Conservation (phyloP, 2,329 filamentous ascomycete species). For the Penicillium italicum region DNA sequence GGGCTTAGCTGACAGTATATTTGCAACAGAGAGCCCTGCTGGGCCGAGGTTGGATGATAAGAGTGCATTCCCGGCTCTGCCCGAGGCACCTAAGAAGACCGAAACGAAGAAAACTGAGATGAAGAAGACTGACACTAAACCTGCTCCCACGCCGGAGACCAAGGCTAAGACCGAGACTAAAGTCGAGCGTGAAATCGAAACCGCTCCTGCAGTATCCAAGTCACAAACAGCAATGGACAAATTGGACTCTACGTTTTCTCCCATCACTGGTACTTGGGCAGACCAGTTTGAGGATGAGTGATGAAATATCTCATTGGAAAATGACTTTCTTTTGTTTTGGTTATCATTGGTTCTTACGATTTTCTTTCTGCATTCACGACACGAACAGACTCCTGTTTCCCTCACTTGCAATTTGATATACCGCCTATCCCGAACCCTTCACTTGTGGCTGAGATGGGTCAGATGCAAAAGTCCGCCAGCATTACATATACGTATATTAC, state of each 20-base stretch:
- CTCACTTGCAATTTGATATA: slow-evolving; percentile 18
- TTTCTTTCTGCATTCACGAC: slow-evolving; percentile 17
- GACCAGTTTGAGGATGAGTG: slow-evolving; percentile 31
- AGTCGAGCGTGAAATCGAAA: neutral
- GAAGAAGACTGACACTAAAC: slow-evolving; percentile 21
- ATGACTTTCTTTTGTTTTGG: neutral
- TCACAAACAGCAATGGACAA: slow-evolving; percentile 19
- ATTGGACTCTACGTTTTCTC: slow-evolving; percentile 28
- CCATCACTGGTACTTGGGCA: slow-evolving; percentile 32
- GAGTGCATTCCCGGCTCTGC: slow-evolving; percentile 37
- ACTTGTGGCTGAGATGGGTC: neutral
- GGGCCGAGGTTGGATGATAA: slow-evolving; percentile 30
- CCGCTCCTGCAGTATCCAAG: neutral
- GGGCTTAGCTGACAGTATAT: slow-evolving; percentile 15
- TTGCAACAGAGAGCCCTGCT: slow-evolving; percentile 12
- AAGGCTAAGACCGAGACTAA: neutral
- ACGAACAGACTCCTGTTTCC: slow-evolving; percentile 9
- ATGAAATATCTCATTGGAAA: neutral
- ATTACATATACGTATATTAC: neutral
- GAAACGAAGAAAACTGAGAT: slow-evolving; percentile 2
- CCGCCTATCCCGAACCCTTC: neutral
- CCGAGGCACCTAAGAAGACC: slow-evolving; percentile 24
- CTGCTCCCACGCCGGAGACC: neutral
- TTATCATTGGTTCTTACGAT: neutral
- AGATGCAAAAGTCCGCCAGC: neutral